phyloP scores from a whole-genome alignment of 2,329 filamentous ascomycete genomes.

The Fusarium poae region DNA sequence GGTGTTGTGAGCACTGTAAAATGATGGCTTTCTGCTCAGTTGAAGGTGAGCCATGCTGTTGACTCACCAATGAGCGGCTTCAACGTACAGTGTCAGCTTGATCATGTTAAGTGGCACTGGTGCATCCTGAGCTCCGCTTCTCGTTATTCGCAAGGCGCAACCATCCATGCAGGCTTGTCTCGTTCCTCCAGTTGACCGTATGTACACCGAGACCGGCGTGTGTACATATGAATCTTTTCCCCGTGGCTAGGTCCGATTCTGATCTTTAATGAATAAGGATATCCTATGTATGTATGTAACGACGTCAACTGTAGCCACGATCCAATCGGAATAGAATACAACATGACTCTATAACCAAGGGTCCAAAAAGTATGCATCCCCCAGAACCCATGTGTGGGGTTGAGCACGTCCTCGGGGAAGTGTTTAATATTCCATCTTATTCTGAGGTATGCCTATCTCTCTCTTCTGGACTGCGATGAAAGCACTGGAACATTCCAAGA shows the following conservation, averaged over 20 bases:
- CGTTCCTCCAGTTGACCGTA: not conserved
- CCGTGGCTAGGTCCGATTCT: not conserved
- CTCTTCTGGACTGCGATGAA: constrained; percentile 25
- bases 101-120: constrained; percentile 22
- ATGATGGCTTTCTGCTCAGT: not conserved
- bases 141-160: constrained; percentile 49
- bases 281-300: too few relatives aligned
- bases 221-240: constrained; percentile 4
- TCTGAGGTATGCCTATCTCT: not conserved
- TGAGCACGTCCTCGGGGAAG: constrained; percentile 10
- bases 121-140: constrained; percentile 45
- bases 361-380: constrained; percentile 12
- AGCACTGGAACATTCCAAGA: constrained; percentile 44
- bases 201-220: constrained; percentile 45
- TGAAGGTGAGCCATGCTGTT: not conserved
- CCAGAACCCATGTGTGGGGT: constrained; percentile 15
- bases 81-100: constrained; percentile 29
- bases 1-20: constrained; percentile 40
- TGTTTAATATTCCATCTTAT: not conserved
- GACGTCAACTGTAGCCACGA: not conserved
- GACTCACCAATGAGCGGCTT: constrained; percentile 25
- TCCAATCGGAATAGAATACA: not conserved
- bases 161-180: constrained; percentile 28
- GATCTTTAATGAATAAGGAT: not conserved
- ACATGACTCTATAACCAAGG: constrained; percentile 3